Evolutionary conservation across 2,329 filamentous ascomycete species (phyloP).

Genomic region (Dactylellina parvicollis): DNA sequence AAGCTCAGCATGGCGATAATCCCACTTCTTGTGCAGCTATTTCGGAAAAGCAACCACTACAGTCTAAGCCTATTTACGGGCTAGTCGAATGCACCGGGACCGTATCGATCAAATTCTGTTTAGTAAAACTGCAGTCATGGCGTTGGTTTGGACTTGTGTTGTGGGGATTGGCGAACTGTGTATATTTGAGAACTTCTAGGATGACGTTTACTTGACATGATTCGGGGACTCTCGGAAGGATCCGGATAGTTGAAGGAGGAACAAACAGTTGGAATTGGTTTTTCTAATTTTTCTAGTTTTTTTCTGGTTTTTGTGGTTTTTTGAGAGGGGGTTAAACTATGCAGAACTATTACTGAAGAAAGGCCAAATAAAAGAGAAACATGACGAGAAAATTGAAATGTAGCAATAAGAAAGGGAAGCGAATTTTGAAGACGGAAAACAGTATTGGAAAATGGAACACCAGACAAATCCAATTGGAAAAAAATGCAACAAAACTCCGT

Average conservation of each 20-base stretch:
- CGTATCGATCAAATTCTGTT: too few species aligned
- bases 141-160: too few species aligned
- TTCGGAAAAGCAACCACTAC: neutral
- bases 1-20: neutral
- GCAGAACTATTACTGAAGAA: too few species aligned
- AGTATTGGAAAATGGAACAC: constrained; percentile 1
- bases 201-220: neutral
- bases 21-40: neutral
- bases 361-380: neutral
- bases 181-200: too few species aligned
- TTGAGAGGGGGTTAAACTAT: too few species aligned
- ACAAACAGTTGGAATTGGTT: constrained; percentile 31
- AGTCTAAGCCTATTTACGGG: neutral
- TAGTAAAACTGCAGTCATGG: too few species aligned
- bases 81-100: too few species aligned
- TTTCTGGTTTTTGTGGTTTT: neutral
- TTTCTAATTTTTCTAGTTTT: constrained; percentile 5
- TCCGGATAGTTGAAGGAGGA: constrained; percentile 3
- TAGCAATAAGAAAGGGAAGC: neutral
- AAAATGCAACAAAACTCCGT: constrained; percentile 8
- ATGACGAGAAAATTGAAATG: neutral
- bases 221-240: neutral
- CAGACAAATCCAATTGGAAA: neutral
- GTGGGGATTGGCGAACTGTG: too few species aligned
- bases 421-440: neutral